Base-by-base conservation (phyloP, 1,284 basidiomycete genomes). In the Xerocomus amazonicus region DNA sequence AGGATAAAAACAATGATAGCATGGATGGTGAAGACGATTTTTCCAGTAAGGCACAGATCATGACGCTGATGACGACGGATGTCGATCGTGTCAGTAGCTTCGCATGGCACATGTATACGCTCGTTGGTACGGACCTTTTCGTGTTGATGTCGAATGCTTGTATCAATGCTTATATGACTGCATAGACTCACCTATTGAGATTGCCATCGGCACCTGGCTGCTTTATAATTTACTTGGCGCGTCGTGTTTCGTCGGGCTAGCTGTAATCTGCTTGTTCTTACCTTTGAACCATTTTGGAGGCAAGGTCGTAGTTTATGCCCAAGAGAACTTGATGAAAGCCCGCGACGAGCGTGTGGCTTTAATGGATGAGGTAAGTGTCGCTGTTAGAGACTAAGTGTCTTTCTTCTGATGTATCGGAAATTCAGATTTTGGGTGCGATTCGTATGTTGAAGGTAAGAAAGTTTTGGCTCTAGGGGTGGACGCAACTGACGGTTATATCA, bases 301-400 rank as follows among this genome's bases (percentile, higher is more conserved):
- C 43, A 92, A 90, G 68, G 73, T 93, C 17, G 88, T 96, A 35
- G 87, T 96, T 12, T 73, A 76, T 43, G 82, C 81, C 0, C 92
- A 97, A 63, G 92, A 96, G 54, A 90, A 87, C 59, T 74, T 97
- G 19, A 95, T 95, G 91, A 93, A 92, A 70, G 80, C 90, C 31
- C 80, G 93, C 17, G 94, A 97, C 60, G 88, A 93, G 69, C 81
- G 94, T 43, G 91, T 94, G 16, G 77, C 87, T 1, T 72, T 96
- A 41, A 97, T 96, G 92, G 96, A 96, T 60, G 93, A 96, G 72
- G 83, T 85, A 34, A 32, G 62, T 23, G 19, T 23, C 10, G 26
- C 50, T 17, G 9, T 16, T 36, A 7, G 32, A 33, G 31, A 8
- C 3, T 26, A 34, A 14, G 16, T 0, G 1, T 47, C 19, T 47